Conservation (phyloP, 108 stramenopile genomes). For the Bacterosira constricta region DNA sequence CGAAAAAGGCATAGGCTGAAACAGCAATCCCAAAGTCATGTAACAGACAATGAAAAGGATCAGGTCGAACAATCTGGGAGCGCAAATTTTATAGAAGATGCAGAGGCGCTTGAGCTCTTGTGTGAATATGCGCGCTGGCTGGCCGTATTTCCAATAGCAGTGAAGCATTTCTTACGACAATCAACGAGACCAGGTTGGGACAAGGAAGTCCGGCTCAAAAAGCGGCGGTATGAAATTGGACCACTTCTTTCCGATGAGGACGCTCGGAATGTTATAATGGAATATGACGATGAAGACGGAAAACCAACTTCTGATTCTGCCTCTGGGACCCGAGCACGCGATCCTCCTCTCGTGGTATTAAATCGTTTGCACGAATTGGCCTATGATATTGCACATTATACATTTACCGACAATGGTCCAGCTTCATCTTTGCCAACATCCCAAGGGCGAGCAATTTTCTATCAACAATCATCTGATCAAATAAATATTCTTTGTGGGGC, state of each 20-base stretch:
- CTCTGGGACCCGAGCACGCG: constrained; percentile 25
- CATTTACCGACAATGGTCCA: background rate
- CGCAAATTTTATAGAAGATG: background rate
- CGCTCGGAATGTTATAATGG: constrained; percentile 17
- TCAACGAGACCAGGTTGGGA: constrained; percentile 28
- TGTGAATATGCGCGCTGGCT: constrained; percentile 45
- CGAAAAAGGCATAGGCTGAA: constrained; percentile 8
- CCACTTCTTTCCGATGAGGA: constrained; percentile 40
- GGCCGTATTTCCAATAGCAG: constrained; percentile 34
- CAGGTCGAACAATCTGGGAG: background rate
- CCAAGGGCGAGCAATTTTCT: constrained; percentile 25
- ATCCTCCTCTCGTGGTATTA: constrained; percentile 47
- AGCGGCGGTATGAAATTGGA: constrained; percentile 33
- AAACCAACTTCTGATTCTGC: constrained; percentile 15
- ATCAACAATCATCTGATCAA: constrained; percentile 46
- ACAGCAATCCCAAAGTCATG: background rate
- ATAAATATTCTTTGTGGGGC: constrained; percentile 39
- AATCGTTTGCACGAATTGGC: constrained; percentile 44
- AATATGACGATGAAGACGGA: constrained; percentile 33
- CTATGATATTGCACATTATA: constrained; percentile 32
- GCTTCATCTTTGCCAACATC: constrained; percentile 6
- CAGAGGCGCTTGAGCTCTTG: constrained; percentile 17
- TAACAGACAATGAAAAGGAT: background rate
- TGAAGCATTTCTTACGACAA: constrained; percentile 43
- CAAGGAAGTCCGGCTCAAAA: constrained; percentile 4